Conservation (phyloP, 441 rosid species). For the Syzygium malaccense region DNA sequence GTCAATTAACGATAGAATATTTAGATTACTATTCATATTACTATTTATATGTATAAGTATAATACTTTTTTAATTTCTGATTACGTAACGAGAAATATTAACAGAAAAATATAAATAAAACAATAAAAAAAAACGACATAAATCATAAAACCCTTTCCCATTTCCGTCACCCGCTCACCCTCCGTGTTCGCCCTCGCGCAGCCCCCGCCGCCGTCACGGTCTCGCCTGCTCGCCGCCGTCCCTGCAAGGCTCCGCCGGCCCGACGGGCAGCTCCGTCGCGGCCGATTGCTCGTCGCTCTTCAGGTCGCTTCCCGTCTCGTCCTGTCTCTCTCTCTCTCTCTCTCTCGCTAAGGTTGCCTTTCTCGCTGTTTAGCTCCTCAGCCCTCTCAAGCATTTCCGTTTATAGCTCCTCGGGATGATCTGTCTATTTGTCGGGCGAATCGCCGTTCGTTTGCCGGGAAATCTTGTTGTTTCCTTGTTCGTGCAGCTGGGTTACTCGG, state of each 20-base stretch:
- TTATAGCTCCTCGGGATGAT: not conserved
- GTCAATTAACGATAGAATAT: not conserved
- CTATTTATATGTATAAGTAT: not conserved
- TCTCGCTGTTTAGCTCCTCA: not conserved
- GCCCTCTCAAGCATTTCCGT: not conserved
- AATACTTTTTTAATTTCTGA: not conserved
- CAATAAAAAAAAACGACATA: not conserved
- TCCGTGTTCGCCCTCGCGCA: not conserved
- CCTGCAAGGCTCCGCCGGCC: not conserved
- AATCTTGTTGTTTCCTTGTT: not conserved
- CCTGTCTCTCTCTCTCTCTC: not conserved
- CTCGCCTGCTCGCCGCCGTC: not conserved
- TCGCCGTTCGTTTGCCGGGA: not conserved
- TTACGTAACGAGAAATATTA: not conserved
- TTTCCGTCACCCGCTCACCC: not conserved
- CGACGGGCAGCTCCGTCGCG: not conserved
- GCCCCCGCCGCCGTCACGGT: not conserved
- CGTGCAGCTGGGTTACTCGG: not conserved
- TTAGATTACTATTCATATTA: not conserved
- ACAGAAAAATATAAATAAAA: not conserved
- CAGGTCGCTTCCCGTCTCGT: not conserved
- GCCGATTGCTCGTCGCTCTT: not conserved
- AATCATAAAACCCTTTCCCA: not conserved
- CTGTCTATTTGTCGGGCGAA: not conserved
- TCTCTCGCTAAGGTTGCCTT: not conserved